Percentiles rank a stretch among this genome's conserved stretches.
Evolutionary conservation across 139 green algal species (phyloP).

Genomic region (Micractinium conductrix): DNA sequence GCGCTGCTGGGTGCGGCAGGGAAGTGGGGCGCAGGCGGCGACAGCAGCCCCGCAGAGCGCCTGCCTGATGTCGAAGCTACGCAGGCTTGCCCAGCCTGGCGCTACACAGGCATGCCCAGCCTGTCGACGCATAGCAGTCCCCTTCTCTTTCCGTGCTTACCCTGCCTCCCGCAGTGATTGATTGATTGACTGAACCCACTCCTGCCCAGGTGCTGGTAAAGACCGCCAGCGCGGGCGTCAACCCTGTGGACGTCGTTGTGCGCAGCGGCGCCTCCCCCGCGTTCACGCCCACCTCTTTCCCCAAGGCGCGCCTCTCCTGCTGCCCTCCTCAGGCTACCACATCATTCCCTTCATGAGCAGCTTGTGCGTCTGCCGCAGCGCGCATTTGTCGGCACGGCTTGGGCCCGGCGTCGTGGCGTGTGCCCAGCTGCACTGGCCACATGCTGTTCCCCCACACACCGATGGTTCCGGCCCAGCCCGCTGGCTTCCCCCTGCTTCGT

Average conservation of each 20-base stretch:
- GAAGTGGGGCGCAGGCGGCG: too few species aligned
- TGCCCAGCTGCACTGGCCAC: too few species aligned
- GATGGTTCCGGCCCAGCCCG: background rate
- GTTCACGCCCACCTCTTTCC: background rate
- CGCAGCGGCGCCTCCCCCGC: background rate
- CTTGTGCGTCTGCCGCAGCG: background rate
- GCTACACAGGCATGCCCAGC: background rate
- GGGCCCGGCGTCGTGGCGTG: too few species aligned
- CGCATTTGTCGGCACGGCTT: too few species aligned
- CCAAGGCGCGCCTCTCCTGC: background rate
- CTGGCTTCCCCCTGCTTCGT: background rate
- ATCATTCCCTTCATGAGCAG: background rate
- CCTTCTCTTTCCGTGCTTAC: background rate
- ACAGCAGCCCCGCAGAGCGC: too few species aligned
- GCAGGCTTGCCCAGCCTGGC: background rate
- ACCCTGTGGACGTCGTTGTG: conserved; percentile 14
- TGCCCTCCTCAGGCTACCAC: too few species aligned
- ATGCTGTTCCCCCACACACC: too few species aligned
- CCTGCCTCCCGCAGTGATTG: too few species aligned
- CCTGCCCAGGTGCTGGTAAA: conserved; percentile 14
- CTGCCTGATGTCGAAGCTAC: background rate
- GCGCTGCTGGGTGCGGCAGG: too few species aligned
- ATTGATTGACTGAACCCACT: too few species aligned
- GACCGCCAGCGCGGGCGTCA: background rate
- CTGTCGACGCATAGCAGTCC: background rate